Evolutionary conservation across 1,284 basidiomycete genomes (phyloP).

Genomic region (Peniophora sp.): DNA sequence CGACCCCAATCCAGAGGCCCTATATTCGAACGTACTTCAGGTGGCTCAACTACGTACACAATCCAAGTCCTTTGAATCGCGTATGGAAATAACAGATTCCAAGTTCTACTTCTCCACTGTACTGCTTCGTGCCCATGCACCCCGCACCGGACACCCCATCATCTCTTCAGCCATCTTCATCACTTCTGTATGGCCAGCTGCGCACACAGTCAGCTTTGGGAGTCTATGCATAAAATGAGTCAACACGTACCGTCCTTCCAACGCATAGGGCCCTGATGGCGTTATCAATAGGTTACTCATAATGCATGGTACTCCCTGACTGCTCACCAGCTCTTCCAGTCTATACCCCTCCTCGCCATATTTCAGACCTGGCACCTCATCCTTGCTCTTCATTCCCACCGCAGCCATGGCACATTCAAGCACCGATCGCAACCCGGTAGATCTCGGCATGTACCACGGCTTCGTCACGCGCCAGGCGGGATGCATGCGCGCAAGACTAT

Average conservation of each 20-base stretch:
- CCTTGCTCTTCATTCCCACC: background rate
- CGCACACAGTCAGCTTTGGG: too few species aligned
- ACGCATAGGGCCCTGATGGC: background rate
- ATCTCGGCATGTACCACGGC: background rate
- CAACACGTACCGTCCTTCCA: background rate
- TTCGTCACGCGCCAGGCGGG: background rate
- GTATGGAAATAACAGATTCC: too few species aligned
- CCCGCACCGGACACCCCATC: conserved; percentile 2
- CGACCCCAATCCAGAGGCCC: too few species aligned
- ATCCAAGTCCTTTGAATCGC: too few species aligned
- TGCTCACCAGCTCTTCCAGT: conserved; percentile 2
- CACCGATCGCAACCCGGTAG: background rate
- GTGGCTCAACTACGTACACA: too few species aligned
- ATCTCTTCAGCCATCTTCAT: conserved; percentile 2
- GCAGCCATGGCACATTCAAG: background rate
- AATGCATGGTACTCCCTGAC: background rate
- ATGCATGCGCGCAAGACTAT: conserved; percentile 1
- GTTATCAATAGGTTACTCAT: background rate
- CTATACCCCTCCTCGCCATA: background rate
- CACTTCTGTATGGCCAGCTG: conserved; percentile 1
- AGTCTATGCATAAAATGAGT: background rate
- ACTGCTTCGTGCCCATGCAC: conserved; percentile 1
- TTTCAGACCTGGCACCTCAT: background rate
- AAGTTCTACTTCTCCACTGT: too few species aligned
- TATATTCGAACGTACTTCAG: too few species aligned